Evolutionary conservation across 352 stramenopile species (phyloP).

Genomic region (Aphanomyces cochlioides): DNA sequence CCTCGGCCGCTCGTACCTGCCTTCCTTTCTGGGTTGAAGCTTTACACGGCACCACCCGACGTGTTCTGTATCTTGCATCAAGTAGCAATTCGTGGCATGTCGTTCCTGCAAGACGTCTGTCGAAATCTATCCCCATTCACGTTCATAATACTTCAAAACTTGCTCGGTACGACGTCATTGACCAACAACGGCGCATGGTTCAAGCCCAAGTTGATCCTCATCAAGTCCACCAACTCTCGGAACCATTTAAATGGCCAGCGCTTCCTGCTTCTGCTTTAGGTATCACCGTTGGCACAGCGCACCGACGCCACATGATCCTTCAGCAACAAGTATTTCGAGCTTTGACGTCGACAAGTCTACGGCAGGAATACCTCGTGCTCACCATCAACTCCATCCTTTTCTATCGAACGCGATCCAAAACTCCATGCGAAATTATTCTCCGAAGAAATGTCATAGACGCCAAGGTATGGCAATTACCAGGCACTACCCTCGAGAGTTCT

Average conservation of each 20-base stretch:
- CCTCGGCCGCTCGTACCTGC: not conserved
- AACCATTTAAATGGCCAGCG: slow-evolving; percentile 30
- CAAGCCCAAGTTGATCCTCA: not conserved
- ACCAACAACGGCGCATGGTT: not conserved
- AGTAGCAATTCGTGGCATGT: not conserved
- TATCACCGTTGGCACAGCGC: slow-evolving; percentile 58
- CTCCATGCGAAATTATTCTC: slow-evolving; percentile 49
- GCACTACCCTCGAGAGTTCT: not conserved
- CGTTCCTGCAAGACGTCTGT: not conserved
- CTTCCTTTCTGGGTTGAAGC: slow-evolving; percentile 24
- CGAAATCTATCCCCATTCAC: not conserved
- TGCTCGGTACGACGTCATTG: slow-evolving; percentile 18
- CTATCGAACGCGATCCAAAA: slow-evolving; percentile 61
- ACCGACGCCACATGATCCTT: slow-evolving; percentile 46
- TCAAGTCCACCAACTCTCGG: not conserved
- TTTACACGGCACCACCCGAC: not conserved
- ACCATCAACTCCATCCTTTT: slow-evolving; percentile 54
- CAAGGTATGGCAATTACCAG: slow-evolving; percentile 31
- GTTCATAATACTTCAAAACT: not conserved
- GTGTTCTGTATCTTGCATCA: slow-evolving; percentile 2
- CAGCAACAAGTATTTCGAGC: slow-evolving; percentile 21
- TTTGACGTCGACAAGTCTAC: slow-evolving; percentile 42
- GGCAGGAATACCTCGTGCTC: slow-evolving; percentile 73
- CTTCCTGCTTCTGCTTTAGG: slow-evolving; percentile 54
- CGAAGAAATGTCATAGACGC: slow-evolving; percentile 48